Conservation (phyloP, 768 basidiomycete species). For the Gymnopilus dilepis region DNA sequence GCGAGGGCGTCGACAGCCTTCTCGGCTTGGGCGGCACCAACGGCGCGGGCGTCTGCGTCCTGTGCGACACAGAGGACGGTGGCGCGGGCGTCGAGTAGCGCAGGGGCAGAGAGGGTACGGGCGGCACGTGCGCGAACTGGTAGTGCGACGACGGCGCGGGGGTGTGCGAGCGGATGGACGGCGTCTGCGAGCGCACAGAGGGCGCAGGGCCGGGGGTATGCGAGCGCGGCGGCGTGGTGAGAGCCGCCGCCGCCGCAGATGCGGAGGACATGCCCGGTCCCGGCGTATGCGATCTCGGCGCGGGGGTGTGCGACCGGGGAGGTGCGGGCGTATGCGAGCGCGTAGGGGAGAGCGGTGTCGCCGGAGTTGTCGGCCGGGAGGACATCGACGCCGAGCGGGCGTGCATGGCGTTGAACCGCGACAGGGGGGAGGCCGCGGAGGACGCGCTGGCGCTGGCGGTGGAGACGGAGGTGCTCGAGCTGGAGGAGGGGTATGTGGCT, state of each 20-base stretch:
- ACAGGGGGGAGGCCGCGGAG: constrained; percentile 45
- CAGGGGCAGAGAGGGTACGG: constrained; percentile 28
- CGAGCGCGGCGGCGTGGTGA: constrained; percentile 22
- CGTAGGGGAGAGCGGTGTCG: constrained; percentile 43
- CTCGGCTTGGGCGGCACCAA: constrained; percentile 35
- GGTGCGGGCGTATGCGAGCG: constrained; percentile 48
- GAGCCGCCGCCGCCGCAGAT: constrained; percentile 7
- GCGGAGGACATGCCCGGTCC: constrained; percentile 24
- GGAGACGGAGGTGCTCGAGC: constrained; percentile 12
- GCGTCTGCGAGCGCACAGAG: constrained; percentile 37
- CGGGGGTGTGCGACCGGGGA: constrained; percentile 36
- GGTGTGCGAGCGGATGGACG: constrained; percentile 36
- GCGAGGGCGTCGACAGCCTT: constrained; percentile 30
- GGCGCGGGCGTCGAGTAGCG: constrained; percentile 36
- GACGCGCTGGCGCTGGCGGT: constrained; percentile 14
- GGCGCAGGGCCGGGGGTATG: constrained; percentile 50
- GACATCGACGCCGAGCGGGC: constrained; percentile 63
- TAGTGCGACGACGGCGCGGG: constrained; percentile 28
- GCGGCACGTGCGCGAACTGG: constrained; percentile 13
- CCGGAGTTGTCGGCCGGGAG: constrained; percentile 52
- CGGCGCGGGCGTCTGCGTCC: constrained; percentile 23
- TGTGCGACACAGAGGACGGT: constrained; percentile 10
- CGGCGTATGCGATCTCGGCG: constrained; percentile 29
- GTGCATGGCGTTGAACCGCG: constrained; percentile 59
- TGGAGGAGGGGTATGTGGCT: constrained; percentile 13